Base-by-base conservation (phyloP, 1,284 basidiomycete genomes). In the Sporisorium iseilematis-ciliati region DNA sequence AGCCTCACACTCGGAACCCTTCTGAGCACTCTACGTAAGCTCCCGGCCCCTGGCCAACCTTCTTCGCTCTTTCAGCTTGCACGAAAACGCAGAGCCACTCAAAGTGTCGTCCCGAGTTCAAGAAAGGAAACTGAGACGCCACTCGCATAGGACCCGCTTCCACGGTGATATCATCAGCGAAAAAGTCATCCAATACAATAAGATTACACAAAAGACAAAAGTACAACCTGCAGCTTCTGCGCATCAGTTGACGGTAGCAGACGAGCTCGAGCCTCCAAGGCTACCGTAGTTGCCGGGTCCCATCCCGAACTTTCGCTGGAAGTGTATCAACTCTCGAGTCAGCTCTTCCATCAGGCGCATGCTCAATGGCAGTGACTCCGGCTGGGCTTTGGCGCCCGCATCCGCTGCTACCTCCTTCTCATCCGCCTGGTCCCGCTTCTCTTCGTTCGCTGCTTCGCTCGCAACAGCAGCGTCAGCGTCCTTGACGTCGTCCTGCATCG, bases 351-450 rank as follows among this genome's bases (percentile, higher is more conserved):
- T 72, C 48, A 84, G 61, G 12, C 71, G 65, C 80, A 84, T 84
- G 59, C 82, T 84, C 45, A 81, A 35, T 12, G 77, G 79, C 23
- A 79, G 38, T 29, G 42, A 45, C 11, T 73, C 63, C 35, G 23
- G 20, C 18, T 52, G 55, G n/a, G 35, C 51, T 25, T 12, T 38
- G 1, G 52, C 53, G 23, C n/a, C 46, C 23, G 21, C 63, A 14
- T 26, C 20, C 7, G n/a, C 11, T n/a, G 50, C 35, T 14, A 54
- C 59, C 51, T 64, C 40, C 35, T 58, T 38, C 56, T 26, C 50
- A 8, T 84, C 84, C 62, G 90, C 90, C 31, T 84, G 82, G 58
- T 91, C 90, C 59, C 94, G 84, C 21, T 90, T 89, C 57, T 90
- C 90, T 20, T 45, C 63, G 14, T 63, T 26, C 1, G 56, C 21